Evolutionary conservation across 257 asterid genomes (phyloP), one percentile per base, ranked within the genome.

Genomic region (Salvia miltiorrhiza): DNA sequence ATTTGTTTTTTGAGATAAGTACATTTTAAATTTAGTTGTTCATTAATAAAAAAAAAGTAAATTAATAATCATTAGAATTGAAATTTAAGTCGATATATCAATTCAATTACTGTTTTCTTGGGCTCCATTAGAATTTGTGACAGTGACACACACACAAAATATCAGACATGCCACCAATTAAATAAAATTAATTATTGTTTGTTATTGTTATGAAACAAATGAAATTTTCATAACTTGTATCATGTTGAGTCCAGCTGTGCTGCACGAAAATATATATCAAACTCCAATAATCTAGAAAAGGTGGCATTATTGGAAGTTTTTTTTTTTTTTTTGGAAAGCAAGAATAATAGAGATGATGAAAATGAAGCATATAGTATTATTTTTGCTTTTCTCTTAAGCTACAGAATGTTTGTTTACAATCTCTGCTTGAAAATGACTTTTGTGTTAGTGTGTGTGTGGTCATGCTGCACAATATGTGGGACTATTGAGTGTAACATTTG

Each of bases 221-320:
- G 41, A 32, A 45, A 26, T 13, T 40, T 26, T 35, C 30, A 47
- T 56, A 45, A 17, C 56, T 44, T 35, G 56, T 14, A 16, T 52
- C 39, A 53, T 30, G 53, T 19, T 43, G 41, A 77, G 37, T 44
- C 70, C 82, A 77, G 78, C 76, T 73, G 82, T 73, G 69, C 14
- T 44, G 64, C 78, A 77, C 78, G 57, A 9, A 50, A 41, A 26
- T 23, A 28, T 4, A n/a, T 28, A 65, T 14, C 60, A 16, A 50
- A 24, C 37, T 53, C 49, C 53, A 64, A 48, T 77, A 23, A 53
- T 52, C 24, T 17, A 12, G 48, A 35, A 49, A 41, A 40, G 65
- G 35, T 40, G 39, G 1, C 41, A 74, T 68, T 43, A 74, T 60
- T 52, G 71, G 57, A 32, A 50, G 44, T 52, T n/a, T n/a, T n/a